Evolutionary conservation across 1,284 basidiomycete genomes (phyloP).

Genomic region (Cryptococcus amylolentus): DNA sequence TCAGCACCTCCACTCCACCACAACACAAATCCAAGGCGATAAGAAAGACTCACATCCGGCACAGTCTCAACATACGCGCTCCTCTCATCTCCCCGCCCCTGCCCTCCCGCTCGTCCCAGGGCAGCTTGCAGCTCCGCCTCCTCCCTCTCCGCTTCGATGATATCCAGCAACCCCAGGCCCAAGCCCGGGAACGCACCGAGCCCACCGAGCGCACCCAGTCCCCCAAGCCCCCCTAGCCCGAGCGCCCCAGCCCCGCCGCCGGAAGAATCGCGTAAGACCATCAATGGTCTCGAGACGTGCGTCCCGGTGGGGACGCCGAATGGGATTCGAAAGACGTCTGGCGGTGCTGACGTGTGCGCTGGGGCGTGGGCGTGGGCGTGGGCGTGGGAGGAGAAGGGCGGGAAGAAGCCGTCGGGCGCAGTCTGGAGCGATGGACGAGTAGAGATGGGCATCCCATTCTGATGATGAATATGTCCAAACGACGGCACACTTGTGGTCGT

Average conservation of each 20-base stretch:
- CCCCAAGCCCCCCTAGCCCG: constrained; percentile 10
- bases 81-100: constrained; percentile 22
- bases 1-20: constrained; percentile 2
- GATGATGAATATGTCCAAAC: constrained; percentile 43
- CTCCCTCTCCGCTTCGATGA: background rate
- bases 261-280: constrained; percentile 30
- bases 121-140: no score
- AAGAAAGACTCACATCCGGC: constrained; percentile 33
- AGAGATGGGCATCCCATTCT: constrained; percentile 27
- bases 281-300: constrained; percentile 19
- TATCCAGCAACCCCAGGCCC: constrained; percentile 6
- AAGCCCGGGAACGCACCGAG: background rate
- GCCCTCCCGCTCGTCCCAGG: no score
- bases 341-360: background rate
- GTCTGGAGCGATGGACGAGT: constrained; percentile 19
- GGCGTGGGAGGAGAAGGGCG: background rate
- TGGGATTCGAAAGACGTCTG: constrained; percentile 21
- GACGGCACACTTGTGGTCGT: constrained; percentile 41
- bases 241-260: constrained; percentile 25
- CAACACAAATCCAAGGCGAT: no score
- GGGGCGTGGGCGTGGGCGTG: background rate
- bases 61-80: constrained; percentile 47
- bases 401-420: constrained; percentile 10
- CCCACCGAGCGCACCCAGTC: background rate
- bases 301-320: constrained; percentile 28